Base-by-base conservation (phyloP, 805 yeast species). In the Candida fluviatilis region DNA sequence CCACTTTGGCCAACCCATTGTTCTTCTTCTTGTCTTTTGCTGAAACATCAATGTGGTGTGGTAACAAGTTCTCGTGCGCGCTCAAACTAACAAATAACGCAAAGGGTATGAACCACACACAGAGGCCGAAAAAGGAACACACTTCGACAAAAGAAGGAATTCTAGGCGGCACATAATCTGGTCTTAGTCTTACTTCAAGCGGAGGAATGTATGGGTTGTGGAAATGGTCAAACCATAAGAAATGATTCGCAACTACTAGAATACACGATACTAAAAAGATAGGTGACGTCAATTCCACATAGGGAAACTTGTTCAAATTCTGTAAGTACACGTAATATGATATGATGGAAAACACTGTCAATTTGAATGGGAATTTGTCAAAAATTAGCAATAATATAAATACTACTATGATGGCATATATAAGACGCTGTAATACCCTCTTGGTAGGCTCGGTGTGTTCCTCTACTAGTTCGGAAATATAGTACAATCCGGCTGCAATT, bases 31-130 rank as follows among this genome's bases (percentile, higher is more conserved):
- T 54, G 45, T 64, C 46, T 24, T 47, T 48, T 15, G 52, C 49
- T 13, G 58, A 56, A 14, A 60, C 57, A 39, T 54, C 66, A 35
- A 62, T 40, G 41, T 66, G 68, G 43, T 63, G 70, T 6, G 99
- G 99, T 31, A 93, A 71, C 14, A 84, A 79, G 52, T 86, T 84
- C 54, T 93, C 99, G 45, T 87, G 85, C 1, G 97, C 97, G 55
- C 95, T 85, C 42, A 93, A 69, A 21, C 95, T 83, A 13, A 93
- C 91, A 60, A 93, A 91, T 40, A 93, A 69, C 3, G 96, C 82
- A 58, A 93, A 88, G 24, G 99, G 99, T 19, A 93, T 76, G 42
- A 91, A 73, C 99, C 99, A 93, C 14, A 93, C 81, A 51, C 93
- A 82, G 30, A 93, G 63, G 1, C 96, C 99, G 56, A 93, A 90